Conservation (phyloP, 495 filamentous ascomycete genomes). For the Aspergillus cristatus region DNA sequence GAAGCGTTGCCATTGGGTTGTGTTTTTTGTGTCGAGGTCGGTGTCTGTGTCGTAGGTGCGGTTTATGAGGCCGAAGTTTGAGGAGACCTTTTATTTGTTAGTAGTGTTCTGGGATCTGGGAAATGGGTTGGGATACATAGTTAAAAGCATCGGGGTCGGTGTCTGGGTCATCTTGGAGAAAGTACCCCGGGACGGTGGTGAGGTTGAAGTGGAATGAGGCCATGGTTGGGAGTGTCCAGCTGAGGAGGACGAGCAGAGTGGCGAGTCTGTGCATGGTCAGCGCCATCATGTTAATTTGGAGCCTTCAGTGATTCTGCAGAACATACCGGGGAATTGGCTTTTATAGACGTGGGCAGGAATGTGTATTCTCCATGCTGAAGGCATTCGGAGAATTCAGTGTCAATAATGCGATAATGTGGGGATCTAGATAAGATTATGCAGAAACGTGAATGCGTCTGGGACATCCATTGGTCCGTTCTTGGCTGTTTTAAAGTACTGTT, state of each 20-base stretch:
- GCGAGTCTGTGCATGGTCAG: background rate
- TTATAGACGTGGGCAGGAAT: too few species aligned
- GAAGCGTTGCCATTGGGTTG: slow-evolving; percentile 60
- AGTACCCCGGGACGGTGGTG: slow-evolving; percentile 54
- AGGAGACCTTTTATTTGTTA: slow-evolving; percentile 17
- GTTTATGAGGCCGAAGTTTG: slow-evolving; percentile 59
- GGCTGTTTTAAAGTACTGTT: too few species aligned
- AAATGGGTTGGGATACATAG: slow-evolving; percentile 45
- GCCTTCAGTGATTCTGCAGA: too few species aligned
- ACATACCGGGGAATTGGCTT: background rate
- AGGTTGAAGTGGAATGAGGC: slow-evolving; percentile 17
- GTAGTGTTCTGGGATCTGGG: background rate
- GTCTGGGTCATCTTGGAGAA: slow-evolving; percentile 57
- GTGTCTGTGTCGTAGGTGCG: slow-evolving; percentile 41
- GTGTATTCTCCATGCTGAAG: too few species aligned
- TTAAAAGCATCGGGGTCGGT: slow-evolving; percentile 60
- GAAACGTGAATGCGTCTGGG: too few species aligned
- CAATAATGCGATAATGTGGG: too few species aligned
- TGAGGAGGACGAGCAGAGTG: slow-evolving; percentile 2
- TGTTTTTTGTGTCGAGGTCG: slow-evolving; percentile 3
- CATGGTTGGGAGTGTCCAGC: slow-evolving; percentile 1
- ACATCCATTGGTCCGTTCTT: too few species aligned
- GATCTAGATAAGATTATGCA: too few species aligned
- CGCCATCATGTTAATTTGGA: too few species aligned
- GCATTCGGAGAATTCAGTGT: too few species aligned